A percentile compares a stretch with the other conserved stretches of the same genome.
Evolutionary conservation across 805 yeast species (phyloP).

Genomic region (Middelhovenomyces tepae): DNA sequence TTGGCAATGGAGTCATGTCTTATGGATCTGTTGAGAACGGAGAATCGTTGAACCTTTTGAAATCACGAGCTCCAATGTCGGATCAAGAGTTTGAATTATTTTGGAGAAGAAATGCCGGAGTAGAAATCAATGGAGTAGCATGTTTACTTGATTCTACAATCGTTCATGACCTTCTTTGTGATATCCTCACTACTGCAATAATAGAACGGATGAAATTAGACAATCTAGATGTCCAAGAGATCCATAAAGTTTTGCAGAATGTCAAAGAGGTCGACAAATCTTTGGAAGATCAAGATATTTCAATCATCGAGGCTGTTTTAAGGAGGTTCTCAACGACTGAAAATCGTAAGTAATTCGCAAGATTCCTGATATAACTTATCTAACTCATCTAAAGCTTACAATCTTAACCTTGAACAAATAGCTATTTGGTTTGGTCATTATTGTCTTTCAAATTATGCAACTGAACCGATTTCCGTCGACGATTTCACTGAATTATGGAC

Average conservation of each 20-base stretch:
- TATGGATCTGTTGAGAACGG: conserved; percentile 2
- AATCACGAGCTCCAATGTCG: conserved; percentile 50
- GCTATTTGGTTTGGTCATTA: conserved; percentile 58
- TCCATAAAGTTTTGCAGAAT: too few relatives aligned
- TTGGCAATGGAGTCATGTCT: conserved; percentile 7
- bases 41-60: conserved; percentile 6
- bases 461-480: conserved; percentile 28
- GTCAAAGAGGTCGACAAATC: conserved; percentile 9
- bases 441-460: conserved; percentile 35
- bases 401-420: conserved; percentile 36
- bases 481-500: conserved; percentile 34
- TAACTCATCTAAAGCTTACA: conserved; percentile 18
- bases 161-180: conserved; percentile 19
- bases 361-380: conserved; percentile 2
- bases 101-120: conserved; percentile 52
- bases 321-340: conserved; percentile 37
- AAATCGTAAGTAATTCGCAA: too few relatives aligned
- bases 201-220: too few relatives aligned
- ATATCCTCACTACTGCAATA: conserved; percentile 20
- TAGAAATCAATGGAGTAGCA: conserved; percentile 39
- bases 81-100: conserved; percentile 38
- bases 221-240: too few relatives aligned
- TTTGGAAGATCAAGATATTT: conserved; percentile 20
- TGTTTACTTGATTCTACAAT: conserved; percentile 25
- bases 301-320: conserved; percentile 42